Evolutionary conservation across 139 green algal genomes (phyloP).

Genomic region (Chlamydomonas sphaeroides): DNA sequence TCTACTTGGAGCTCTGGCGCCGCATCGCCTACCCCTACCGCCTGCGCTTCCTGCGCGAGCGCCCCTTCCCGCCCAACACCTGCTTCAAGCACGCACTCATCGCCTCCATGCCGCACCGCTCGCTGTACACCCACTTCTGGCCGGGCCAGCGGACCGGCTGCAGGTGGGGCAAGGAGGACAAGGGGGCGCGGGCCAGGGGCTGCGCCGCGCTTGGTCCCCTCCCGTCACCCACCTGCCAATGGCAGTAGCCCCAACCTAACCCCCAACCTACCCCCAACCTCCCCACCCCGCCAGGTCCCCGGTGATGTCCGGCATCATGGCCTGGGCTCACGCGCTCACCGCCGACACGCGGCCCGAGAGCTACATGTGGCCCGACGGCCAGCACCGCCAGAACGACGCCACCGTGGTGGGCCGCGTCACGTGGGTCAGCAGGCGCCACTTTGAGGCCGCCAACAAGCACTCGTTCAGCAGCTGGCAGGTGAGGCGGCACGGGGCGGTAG

Average conservation of each 20-base stretch:
- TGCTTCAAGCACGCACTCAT: slow-evolving; percentile 35
- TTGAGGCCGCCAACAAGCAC: slow-evolving; percentile 20
- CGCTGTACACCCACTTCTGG: slow-evolving; percentile 32
- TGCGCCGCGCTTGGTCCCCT: no score
- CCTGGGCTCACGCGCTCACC: slow-evolving; percentile 19
- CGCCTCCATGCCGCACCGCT: slow-evolving; percentile 28
- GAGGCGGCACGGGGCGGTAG: not conserved
- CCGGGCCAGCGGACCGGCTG: not conserved
- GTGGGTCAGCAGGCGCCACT: slow-evolving; percentile 22
- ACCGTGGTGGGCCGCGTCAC: slow-evolving; percentile 20
- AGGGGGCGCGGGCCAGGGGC: no score
- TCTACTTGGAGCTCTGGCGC: slow-evolving; percentile 40
- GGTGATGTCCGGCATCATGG: not conserved
- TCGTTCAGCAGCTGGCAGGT: slow-evolving; percentile 28
- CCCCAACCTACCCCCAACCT: not conserved
- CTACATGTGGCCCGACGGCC: slow-evolving; percentile 34
- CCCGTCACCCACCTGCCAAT: no score
- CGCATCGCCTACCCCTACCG: slow-evolving; percentile 20
- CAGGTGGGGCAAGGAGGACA: not conserved
- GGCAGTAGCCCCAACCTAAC: no score
- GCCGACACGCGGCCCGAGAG: slow-evolving; percentile 15
- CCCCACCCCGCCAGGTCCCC: slow-evolving; percentile 13
- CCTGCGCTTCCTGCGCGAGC: slow-evolving; percentile 22
- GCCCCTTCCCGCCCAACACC: slow-evolving; percentile 12
- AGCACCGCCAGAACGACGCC: slow-evolving; percentile 35